These are phyloP conservation scores for Lanmaoa pseudosensibilis DNA, from an alignment of 768 basidiomycete species.

Conservation along the genomic window DNA sequence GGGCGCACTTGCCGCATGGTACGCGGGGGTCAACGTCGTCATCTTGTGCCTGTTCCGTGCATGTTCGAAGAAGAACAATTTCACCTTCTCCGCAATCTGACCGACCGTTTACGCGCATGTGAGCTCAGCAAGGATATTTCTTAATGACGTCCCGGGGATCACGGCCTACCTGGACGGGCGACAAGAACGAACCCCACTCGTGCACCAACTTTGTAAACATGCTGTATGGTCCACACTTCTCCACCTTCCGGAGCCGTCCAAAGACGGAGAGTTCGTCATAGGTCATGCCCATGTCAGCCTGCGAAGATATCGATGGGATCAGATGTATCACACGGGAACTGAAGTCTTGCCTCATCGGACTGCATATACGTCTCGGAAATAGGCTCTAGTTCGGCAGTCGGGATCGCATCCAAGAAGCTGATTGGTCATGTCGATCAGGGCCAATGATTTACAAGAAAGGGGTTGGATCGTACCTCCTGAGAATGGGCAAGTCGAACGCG, in stretches of 20 bases:
- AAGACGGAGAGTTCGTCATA: conserved; percentile 95
- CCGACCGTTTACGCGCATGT: no score
- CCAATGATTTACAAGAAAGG: background rate
- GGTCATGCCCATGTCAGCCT: conserved; percentile 99
- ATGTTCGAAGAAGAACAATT: conserved; percentile 95
- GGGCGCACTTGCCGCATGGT: conserved; percentile 74
- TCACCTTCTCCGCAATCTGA: conserved; percentile 93
- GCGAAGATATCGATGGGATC: conserved; percentile 3
- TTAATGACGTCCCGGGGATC: background rate
- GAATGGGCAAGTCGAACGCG: conserved; percentile 81
- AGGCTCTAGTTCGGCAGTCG: conserved; percentile 96
- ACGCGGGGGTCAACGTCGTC: conserved; percentile 92
- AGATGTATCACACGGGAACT: background rate
- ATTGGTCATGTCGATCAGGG: background rate
- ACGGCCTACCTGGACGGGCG: conserved; percentile 69
- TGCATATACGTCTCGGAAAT: conserved; percentile 94
- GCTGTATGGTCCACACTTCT: conserved; percentile 97
- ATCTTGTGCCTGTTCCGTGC: conserved; percentile 98
- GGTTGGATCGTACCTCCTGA: conserved; percentile 57
- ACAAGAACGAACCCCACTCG: conserved; percentile 87
- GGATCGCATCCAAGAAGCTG: conserved; percentile 89
- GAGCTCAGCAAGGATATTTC: conserved; percentile 32
- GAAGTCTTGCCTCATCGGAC: conserved; percentile 75
- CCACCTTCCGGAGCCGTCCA: conserved; percentile 90
- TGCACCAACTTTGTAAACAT: conserved; percentile 94